Conservation (phyloP, 768 basidiomycete species). For the Pisolithus orientalis region DNA sequence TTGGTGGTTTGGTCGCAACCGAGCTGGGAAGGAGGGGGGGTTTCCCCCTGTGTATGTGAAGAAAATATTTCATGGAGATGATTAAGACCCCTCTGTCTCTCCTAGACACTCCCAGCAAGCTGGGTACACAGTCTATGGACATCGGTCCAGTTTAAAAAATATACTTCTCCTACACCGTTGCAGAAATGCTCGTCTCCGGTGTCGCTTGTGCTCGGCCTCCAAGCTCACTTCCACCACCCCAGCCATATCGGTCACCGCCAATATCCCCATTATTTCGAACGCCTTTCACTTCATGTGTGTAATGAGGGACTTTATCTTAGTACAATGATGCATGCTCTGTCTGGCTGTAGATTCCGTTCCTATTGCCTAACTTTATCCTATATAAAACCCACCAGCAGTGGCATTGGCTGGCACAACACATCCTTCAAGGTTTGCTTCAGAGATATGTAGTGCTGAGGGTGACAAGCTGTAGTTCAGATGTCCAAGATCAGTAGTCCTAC, state of each 20-base stretch:
- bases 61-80: constrained; percentile 30
- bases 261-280: not conserved
- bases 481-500: too few species aligned
- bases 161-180: not conserved
- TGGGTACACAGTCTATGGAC: constrained; percentile 6
- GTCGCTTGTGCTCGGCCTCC: too few species aligned
- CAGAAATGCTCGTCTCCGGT: not conserved
- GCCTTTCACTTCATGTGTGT: too few species aligned
- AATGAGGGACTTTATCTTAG: too few species aligned
- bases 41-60: constrained; percentile 79
- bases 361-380: too few species aligned
- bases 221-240: constrained; percentile 6
- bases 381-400: too few species aligned
- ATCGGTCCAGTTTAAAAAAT: constrained; percentile 5
- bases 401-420: too few species aligned
- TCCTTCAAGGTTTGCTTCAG: too few species aligned
- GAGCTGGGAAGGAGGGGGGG: constrained; percentile 57
- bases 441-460: too few species aligned
- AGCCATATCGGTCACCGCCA: not conserved
- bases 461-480: too few species aligned
- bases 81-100: constrained; percentile 13
- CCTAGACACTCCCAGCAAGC: constrained; percentile 14
- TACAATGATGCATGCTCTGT: too few species aligned
- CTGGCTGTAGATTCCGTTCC: too few species aligned
- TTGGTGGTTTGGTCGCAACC: constrained; percentile 80